Evolutionary conservation across 345 rosid genomes (phyloP).

Genomic region (Mallotus nudiflorus): DNA sequence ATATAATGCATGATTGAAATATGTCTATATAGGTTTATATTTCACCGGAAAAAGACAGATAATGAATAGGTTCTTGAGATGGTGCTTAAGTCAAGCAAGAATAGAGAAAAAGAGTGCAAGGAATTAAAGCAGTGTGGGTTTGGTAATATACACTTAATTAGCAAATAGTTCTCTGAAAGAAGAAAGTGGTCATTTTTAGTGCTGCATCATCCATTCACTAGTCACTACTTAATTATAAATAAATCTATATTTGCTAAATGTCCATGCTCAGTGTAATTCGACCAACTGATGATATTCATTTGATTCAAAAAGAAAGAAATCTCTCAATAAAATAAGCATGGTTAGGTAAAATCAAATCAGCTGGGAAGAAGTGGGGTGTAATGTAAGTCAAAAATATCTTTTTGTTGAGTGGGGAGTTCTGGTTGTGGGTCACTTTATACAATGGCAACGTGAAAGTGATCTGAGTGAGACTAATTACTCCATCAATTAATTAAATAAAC

Average conservation of each 20-base stretch:
- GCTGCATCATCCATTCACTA: no score
- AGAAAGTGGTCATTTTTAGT: no score
- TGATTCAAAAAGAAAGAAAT: background rate
- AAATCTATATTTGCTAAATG: no score
- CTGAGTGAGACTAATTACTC: no score
- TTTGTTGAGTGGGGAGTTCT: background rate
- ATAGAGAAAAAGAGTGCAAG: background rate
- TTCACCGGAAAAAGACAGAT: slow-evolving; percentile 22
- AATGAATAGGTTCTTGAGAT: background rate
- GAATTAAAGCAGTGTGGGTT: background rate
- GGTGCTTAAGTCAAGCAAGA: slow-evolving; percentile 9
- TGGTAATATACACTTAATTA: background rate
- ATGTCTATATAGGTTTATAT: no score
- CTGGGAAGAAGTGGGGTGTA: background rate
- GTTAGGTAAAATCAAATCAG: background rate
- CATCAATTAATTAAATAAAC: no score
- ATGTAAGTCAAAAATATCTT: slow-evolving; percentile 1
- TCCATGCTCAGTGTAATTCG: background rate
- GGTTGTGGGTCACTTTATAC: no score
- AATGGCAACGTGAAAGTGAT: no score
- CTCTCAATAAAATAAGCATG: no score
- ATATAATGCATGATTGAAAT: background rate
- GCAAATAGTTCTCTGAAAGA: background rate
- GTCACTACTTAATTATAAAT: no score
- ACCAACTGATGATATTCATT: background rate